A percentile compares a stretch with the other conserved stretches of the same genome.
Evolutionary conservation across 1,284 basidiomycete species (phyloP).

Genomic region (Ceraceosorus guamensis): DNA sequence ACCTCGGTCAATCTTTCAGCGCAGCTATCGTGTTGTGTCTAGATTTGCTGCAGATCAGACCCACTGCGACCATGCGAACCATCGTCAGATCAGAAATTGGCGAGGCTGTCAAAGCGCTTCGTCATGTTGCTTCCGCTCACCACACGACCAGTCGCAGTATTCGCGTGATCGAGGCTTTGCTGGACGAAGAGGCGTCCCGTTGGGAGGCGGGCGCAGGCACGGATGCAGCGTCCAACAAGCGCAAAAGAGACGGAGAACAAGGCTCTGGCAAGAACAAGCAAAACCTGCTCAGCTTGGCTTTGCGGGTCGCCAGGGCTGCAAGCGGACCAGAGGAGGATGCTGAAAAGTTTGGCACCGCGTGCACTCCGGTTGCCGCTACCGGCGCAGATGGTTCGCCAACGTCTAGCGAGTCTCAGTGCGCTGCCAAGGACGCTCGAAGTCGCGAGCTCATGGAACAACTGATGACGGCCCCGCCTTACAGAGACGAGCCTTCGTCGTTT

Average conservation of each 20-base stretch:
- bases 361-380: constrained; percentile 11
- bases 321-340: constrained; percentile 10
- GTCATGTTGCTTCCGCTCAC: constrained; percentile 25
- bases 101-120: constrained; percentile 37
- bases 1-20: constrained; percentile 36
- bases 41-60: constrained; percentile 36
- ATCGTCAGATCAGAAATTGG: constrained; percentile 38
- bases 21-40: constrained; percentile 42
- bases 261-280: constrained; percentile 28
- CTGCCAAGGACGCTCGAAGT: constrained; percentile 6
- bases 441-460: constrained; percentile 11
- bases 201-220: constrained; percentile 23
- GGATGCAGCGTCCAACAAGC: constrained; percentile 4
- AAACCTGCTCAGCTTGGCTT: constrained; percentile 33
- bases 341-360: background rate
- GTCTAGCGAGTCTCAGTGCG: background rate
- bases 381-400: constrained; percentile 3
- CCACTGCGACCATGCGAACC: constrained; percentile 13
- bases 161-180: constrained; percentile 38
- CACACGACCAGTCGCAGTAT: constrained; percentile 31
- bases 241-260: constrained; percentile 13
- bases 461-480: background rate
- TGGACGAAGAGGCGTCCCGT: constrained; percentile 39
- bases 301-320: constrained; percentile 31
- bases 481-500: constrained; percentile 1